Evolutionary conservation across 2,329 filamentous ascomycete genomes (phyloP).

Genomic region (Trichoderma sp.): DNA sequence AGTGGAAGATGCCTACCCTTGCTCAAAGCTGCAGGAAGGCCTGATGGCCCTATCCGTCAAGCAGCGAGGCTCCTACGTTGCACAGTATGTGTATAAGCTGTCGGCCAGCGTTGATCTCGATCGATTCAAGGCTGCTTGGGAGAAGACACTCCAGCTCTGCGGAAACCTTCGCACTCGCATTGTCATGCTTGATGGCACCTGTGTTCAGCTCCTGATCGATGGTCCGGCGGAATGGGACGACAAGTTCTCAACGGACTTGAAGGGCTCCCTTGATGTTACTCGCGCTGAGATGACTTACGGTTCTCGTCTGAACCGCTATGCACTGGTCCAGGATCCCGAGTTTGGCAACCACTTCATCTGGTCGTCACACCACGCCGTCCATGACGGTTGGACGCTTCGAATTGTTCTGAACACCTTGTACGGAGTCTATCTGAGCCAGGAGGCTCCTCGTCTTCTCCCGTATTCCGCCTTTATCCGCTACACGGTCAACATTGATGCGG

Average conservation of each 20-base stretch:
- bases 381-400: constrained; percentile 37
- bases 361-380: constrained; percentile 36
- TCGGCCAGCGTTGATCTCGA: background rate
- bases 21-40: constrained; percentile 30
- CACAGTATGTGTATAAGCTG: constrained; percentile 19
- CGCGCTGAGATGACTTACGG: constrained; percentile 24
- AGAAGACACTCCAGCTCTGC: constrained; percentile 1
- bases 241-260: background rate
- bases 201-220: background rate
- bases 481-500: constrained; percentile 11
- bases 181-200: constrained; percentile 14
- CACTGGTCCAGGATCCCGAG: constrained; percentile 8
- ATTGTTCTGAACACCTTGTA: constrained; percentile 30
- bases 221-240: constrained; percentile 8
- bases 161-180: constrained; percentile 30
- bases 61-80: constrained; percentile 28
- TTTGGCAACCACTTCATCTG: constrained; percentile 31
- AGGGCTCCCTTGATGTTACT: background rate
- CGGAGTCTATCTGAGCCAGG: background rate
- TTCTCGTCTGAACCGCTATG: constrained; percentile 7
- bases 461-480: constrained; percentile 29
- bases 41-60: constrained; percentile 29
- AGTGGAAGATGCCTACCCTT: constrained; percentile 30
- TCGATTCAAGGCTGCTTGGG: constrained; percentile 30
- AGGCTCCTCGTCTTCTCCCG: background rate